Conservation (phyloP, 2,329 filamentous ascomycete genomes). For the Sordariomycetes sp. region DNA sequence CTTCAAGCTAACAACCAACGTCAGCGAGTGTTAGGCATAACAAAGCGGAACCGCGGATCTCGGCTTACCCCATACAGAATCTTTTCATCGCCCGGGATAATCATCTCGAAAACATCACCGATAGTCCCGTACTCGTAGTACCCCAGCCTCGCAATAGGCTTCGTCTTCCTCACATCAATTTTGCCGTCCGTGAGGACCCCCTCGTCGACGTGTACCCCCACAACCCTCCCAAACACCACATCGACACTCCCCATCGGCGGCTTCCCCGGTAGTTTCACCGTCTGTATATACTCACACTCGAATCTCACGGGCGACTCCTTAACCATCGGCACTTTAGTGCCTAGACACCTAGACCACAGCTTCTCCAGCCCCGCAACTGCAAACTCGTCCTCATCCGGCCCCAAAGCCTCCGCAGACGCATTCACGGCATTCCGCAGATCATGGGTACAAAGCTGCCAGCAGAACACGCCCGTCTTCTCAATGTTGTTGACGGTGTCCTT, state of each 20-base stretch:
- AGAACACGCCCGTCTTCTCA: constrained; percentile 40
- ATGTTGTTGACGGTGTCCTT: constrained; percentile 46
- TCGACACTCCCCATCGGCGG: constrained; percentile 44
- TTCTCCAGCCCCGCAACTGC: constrained; percentile 32
- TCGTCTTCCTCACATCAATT: constrained; percentile 40
- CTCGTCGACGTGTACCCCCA: constrained; percentile 44
- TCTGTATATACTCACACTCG: constrained; percentile 43
- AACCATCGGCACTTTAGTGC: constrained; percentile 32
- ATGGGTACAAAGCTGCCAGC: constrained; percentile 47
- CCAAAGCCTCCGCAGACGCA: constrained; percentile 33
- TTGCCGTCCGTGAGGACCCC: constrained; percentile 37
- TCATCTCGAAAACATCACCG: constrained; percentile 44
- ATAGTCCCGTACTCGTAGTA: constrained; percentile 47
- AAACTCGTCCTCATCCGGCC: constrained; percentile 40
- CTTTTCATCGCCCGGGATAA: constrained; percentile 21
- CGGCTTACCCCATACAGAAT: not conserved
- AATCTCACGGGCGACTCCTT: constrained; percentile 40
- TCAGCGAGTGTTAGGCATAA: no score
- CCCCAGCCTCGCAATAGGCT: constrained; percentile 45
- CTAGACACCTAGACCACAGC: constrained; percentile 16
- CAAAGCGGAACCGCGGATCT: no score
- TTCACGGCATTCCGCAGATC: constrained; percentile 42
- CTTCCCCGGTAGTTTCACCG: constrained; percentile 38
- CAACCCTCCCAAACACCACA: constrained; percentile 41
- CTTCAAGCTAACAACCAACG: no score